Evolutionary conservation across 352 stramenopile genomes (phyloP), one percentile per base, ranked within the genome.

Genomic region (Phytopythium aichiense): DNA sequence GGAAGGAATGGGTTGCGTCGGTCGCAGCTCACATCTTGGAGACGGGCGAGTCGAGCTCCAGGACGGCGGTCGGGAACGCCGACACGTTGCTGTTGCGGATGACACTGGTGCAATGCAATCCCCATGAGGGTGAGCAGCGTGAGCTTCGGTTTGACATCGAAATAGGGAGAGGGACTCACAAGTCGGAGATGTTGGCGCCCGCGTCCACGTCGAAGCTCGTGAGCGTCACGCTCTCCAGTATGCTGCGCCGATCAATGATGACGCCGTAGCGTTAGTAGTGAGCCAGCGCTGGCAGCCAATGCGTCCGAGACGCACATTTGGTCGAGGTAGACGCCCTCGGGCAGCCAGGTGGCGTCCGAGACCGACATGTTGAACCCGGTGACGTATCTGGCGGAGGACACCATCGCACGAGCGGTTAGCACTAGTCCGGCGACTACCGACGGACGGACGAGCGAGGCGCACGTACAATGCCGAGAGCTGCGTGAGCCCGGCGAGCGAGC

Each of bases 1-100:
- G 8, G 23, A n/a, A 40, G 3, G 28, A 31, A 23, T 37, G 25
- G n/a, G 35, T 37, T 30, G 23, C 28, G 6, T 31, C 38, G 28
- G 18, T 7, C 22, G 28, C 15, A 16, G 68, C 71, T 18, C 66
- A 79, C 72, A 79, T 45, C 55, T 65, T 68, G 25, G 48, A 63
- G 7, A 79, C 65, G 4, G 54, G 63, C 38, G 64, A 67, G 15
- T 75, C 56, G 45, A 86, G 35, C 15, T 38, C 43, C 28, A 88
- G 58, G 31, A 88, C 61, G 4, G 72, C 66, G 11, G 56, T 66
- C 5, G 79, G 79, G 60, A 88, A 88, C 35, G 37, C 51, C 30
- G 73, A 67, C 50, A 88, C 18, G 48, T 74, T 83, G 45, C 65
- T 78, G 0, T 67, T 65, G 15, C 65, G 74, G 59, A 88, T 77